Percentiles rank a stretch among this genome's conserved stretches.
These are phyloP conservation scores for Osmozyma mogii DNA, from an alignment of 805 yeast species.

Conservation along the genomic window DNA sequence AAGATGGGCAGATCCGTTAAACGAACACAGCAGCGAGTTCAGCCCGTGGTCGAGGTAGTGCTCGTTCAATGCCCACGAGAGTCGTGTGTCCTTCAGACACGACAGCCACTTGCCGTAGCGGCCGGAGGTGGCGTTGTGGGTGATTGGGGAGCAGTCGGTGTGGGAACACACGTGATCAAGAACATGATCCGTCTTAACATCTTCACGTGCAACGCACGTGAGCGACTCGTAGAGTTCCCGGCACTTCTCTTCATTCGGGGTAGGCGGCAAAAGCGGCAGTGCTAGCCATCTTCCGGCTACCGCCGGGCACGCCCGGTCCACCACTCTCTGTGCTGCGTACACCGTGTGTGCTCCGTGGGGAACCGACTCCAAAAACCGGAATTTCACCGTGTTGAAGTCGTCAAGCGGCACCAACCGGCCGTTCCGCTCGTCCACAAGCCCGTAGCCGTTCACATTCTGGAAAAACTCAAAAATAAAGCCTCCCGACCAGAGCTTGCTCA, in stretches of 20 bases:
- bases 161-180: slow-evolving; percentile 27
- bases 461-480: slow-evolving; percentile 32
- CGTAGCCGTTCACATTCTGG: slow-evolving; percentile 27
- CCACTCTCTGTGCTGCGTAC: neutral
- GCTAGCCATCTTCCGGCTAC: slow-evolving; percentile 7
- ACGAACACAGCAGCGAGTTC: neutral
- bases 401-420: slow-evolving; percentile 19
- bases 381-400: slow-evolving; percentile 24
- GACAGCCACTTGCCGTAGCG: slow-evolving; percentile 37
- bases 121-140: slow-evolving; percentile 27
- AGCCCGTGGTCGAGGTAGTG: slow-evolving; percentile 22
- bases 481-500: slow-evolving; percentile 33
- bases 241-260: slow-evolving; percentile 37
- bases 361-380: slow-evolving; percentile 13
- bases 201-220: slow-evolving; percentile 25
- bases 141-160: slow-evolving; percentile 33
- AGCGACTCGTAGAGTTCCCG: slow-evolving; percentile 36
- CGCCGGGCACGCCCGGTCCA: slow-evolving; percentile 5
- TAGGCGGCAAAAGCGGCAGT: slow-evolving; percentile 23
- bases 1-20: no score
- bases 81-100: slow-evolving; percentile 25
- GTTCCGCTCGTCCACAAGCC: slow-evolving; percentile 23
- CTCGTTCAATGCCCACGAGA: slow-evolving; percentile 35
- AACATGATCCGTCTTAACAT: slow-evolving; percentile 14
- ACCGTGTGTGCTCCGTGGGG: slow-evolving; percentile 13